Percentiles rank a stretch among this genome's conserved stretches.
phyloP scores from a whole-genome alignment of 2,329 filamentous ascomycete species.

The Botrytis sinoallii region DNA sequence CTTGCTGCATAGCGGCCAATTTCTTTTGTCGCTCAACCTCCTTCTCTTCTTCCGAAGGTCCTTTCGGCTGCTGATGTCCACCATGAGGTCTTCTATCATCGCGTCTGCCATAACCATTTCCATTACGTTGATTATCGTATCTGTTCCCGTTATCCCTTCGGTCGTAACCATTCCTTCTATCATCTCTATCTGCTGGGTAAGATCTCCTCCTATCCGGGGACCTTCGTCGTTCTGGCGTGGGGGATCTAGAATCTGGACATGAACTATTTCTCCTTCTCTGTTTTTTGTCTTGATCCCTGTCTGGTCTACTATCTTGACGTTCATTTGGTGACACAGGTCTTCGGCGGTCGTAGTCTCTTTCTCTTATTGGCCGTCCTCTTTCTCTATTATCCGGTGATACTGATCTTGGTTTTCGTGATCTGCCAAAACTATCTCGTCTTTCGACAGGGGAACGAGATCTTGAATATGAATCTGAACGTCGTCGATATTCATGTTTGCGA shows the following conservation, averaged over 20 bases:
- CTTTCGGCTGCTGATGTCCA: slow-evolving; percentile 2
- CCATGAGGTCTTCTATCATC: slow-evolving; percentile 29
- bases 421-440: slow-evolving; percentile 29
- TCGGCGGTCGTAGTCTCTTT: slow-evolving; percentile 25
- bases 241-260: slow-evolving; percentile 38
- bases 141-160: slow-evolving; percentile 27
- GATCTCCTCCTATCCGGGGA: slow-evolving; percentile 36
- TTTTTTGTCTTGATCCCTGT: neutral
- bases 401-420: slow-evolving; percentile 29
- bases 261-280: slow-evolving; percentile 28
- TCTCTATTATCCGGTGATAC: slow-evolving; percentile 34
- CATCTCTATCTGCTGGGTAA: slow-evolving; percentile 32
- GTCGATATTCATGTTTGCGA: slow-evolving; percentile 37
- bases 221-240: slow-evolving; percentile 40
- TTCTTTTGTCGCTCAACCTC: slow-evolving; percentile 63
- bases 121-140: slow-evolving; percentile 31
- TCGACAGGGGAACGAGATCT: slow-evolving; percentile 28
- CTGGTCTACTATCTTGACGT: neutral
- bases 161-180: slow-evolving; percentile 23
- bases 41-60: slow-evolving; percentile 32
- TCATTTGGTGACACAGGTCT: slow-evolving; percentile 17
- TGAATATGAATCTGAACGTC: slow-evolving; percentile 43
- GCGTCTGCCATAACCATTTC: slow-evolving; percentile 30
- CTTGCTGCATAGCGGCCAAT: slow-evolving; percentile 70
- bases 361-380: slow-evolving; percentile 24